Evolutionary conservation across 208 protist genomes (phyloP).

Genomic region (Leishmania amazonensis): DNA sequence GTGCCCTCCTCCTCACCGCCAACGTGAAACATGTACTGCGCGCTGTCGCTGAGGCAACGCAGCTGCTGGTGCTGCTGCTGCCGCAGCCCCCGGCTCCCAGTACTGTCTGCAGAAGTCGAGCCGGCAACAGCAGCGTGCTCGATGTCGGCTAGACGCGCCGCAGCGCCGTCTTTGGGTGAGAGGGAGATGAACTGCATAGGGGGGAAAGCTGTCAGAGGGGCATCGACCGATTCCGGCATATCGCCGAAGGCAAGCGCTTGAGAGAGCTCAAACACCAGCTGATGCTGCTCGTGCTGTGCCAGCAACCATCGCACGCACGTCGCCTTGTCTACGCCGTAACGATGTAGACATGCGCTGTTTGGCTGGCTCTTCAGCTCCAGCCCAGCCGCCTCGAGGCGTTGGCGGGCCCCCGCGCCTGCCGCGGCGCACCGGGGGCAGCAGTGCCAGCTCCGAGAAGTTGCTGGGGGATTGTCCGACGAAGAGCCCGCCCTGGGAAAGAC

Average conservation of each 20-base stretch:
- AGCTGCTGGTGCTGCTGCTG: neutral
- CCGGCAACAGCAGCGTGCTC: neutral
- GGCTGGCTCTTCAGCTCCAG: constrained; percentile 53
- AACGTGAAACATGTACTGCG: constrained; percentile 34
- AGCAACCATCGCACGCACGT: constrained; percentile 55
- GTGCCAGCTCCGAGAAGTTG: constrained; percentile 6
- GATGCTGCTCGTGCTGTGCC: constrained; percentile 9
- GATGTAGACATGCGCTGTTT: constrained; percentile 63
- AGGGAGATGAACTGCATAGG: constrained; percentile 65
- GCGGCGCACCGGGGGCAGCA: constrained; percentile 43
- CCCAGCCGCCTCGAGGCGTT: constrained; percentile 27
- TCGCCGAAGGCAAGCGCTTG: constrained; percentile 54
- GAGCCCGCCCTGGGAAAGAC: constrained; percentile 31
- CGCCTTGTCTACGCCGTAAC: constrained; percentile 42
- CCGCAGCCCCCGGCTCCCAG: neutral
- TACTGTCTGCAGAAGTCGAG: neutral
- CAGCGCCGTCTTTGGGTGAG: constrained; percentile 27
- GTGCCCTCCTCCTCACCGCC: constrained; percentile 72
- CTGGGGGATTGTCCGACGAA: neutral
- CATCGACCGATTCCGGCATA: constrained; percentile 52
- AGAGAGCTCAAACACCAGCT: constrained; percentile 28
- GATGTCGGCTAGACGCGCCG: constrained; percentile 9
- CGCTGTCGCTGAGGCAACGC: neutral
- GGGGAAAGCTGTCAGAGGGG: constrained; percentile 42
- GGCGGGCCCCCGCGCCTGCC: constrained; percentile 8